Evolutionary conservation across 208 protist genomes (phyloP), one percentile per base, ranked within the genome.

Genomic region (Leishmania tarentolae): DNA sequence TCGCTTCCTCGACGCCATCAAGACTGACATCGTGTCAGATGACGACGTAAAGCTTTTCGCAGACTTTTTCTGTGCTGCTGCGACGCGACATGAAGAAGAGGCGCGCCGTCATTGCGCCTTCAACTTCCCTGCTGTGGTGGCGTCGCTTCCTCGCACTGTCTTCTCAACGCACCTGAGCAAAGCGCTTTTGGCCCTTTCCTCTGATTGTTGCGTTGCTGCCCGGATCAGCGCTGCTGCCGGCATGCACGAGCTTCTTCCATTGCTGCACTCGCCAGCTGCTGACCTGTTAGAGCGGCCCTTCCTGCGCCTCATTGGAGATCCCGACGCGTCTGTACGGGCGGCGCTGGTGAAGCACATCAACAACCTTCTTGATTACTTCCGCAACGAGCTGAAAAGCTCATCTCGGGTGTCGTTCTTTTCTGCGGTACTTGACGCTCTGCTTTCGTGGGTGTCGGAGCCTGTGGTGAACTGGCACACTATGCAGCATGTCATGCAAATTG

Each of bases 101-200:
- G 87, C 90, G n/a, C 84, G 94, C n/a, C 82, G 87, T 56, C 77
- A 87, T 19, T 98, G 95, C 88, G 92, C 95, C 57, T 98, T 90
- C 80, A 97, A 98, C 87, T 89, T 98, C 40, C 95, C 95, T 17
- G 94, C 95, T 40, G 95, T 98, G 28, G 89, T 86, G 31, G 92
- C 90, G 21, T 97, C 94, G 17, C 86, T 98, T 68, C 93, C 94
- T n/a, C 84, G 92, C 59, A 78, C 76, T 7, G 90, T 95, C 53
- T 97, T 97, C 85, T 79, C 91, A 24, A 84, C 84, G 0, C 83
- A 96, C 78, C 73, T 98, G 31, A 82, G 83, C 40, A 87, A 84
- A 17, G 95, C 91, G 69, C 87, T 93, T 70, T 83, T 91, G 42
- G 74, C 82, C 13, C 86, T 98, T 42, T 81, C 95, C n/a, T 78